Evolutionary conservation across 2,329 filamentous ascomycete species (phyloP).

Genomic region (Alternaria novae-zelandiae): DNA sequence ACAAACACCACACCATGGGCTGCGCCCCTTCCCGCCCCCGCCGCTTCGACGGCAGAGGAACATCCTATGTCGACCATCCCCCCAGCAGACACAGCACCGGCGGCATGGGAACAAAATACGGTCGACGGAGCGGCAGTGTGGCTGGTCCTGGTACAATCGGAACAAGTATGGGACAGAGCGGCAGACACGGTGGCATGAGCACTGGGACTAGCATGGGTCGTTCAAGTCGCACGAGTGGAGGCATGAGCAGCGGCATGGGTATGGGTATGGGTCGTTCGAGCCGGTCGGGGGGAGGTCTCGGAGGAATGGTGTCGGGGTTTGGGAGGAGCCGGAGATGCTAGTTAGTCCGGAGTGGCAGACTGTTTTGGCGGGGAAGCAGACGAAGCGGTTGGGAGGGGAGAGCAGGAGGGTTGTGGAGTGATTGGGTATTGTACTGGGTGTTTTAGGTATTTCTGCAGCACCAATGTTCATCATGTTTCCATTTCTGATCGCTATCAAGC

Average conservation of each 20-base stretch:
- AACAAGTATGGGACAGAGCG: not conserved
- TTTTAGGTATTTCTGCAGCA: not conserved
- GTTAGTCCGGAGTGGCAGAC: not conserved
- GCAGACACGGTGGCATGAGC: not conserved
- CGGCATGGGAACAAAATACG: not conserved
- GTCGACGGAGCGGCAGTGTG: not conserved
- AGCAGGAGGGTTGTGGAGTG: not conserved
- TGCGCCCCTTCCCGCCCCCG: conserved; percentile 23
- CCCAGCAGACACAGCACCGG: not conserved
- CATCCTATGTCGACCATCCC: not conserved
- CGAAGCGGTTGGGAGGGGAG: not conserved
- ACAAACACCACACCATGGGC: conserved; percentile 13
- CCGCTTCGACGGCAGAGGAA: conserved; percentile 6
- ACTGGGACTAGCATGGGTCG: not conserved
- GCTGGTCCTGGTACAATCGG: not conserved
- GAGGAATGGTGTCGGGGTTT: not conserved
- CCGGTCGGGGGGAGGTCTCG: not conserved
- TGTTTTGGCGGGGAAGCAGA: not conserved
- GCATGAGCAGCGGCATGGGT: not conserved
- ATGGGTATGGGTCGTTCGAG: not conserved
- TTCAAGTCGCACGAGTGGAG: not conserved
- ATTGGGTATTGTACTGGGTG: not conserved
- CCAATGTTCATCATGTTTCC: not conserved
- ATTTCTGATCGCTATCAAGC: not conserved
- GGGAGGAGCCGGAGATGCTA: conserved; percentile 11